Evolutionary conservation across 2,329 filamentous ascomycete species (phyloP), one percentile per base, ranked within the genome.

Genomic region (Fusarium neocosmosporiellum): DNA sequence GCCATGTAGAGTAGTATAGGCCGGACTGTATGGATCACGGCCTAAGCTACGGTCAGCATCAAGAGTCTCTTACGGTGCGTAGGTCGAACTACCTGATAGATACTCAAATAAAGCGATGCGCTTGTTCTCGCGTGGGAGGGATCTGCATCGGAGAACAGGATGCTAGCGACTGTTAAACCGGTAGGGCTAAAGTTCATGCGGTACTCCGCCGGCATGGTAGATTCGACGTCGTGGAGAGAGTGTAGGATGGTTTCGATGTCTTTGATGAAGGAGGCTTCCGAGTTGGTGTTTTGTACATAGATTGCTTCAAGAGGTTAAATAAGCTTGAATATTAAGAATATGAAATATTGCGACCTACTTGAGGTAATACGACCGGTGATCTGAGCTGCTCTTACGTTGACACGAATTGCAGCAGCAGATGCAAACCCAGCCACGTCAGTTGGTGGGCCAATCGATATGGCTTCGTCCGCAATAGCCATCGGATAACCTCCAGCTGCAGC

Each of bases 1-100:
- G 67, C 65, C 67, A 72, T 72, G 50, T 70, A 66, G 1, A 72
- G 57, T 5, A 72, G 59, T 5, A 71, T 72, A 6, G 70, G 70
- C 8, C 70, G 36, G 2, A 71, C 67, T 10, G 65, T 67, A 13
- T 72, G 63, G 14, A 72, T 72, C 13, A 71, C 55, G 5, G 63
- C 64, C 69, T 71, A 9, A 20, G 50, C 11, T 36, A 3, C n/a
- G 22, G 31, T 46, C 1, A 61, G 16, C 16, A 5, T 46, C 20
- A 22, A 4, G n/a, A n/a, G 29, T 16, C 29, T 33, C 7, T 9
- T 22, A 9, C 5, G 29, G 5, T 31, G 9, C 29, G 11, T 36
- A 7, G 5, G 7, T 8, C 7, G 2, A 24, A 37, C 3, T 60
- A 65, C 69, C 53, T 70, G 67, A 7, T 70, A 65, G 5, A 70